phyloP scores from a whole-genome alignment of 495 filamentous ascomycete species.

The Aspergillus incahuasiensis region DNA sequence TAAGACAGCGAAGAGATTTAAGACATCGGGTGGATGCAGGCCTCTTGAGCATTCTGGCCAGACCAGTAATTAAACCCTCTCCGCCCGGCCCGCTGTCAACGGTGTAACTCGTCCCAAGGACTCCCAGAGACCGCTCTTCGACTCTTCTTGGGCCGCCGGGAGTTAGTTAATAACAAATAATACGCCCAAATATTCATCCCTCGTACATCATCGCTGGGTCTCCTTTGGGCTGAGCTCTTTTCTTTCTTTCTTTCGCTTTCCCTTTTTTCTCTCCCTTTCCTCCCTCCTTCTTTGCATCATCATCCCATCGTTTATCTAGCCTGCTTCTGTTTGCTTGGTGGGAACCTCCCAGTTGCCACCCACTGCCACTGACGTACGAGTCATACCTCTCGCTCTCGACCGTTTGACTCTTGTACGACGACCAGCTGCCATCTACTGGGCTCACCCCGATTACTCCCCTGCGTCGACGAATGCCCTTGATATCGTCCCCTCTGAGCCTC shows the following conservation, averaged over 20 bases:
- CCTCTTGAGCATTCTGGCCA: slow-evolving; percentile 12
- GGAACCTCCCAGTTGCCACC: slow-evolving; percentile 15
- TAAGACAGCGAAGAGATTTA: not conserved
- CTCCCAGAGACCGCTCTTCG: slow-evolving; percentile 2
- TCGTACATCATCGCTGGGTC: slow-evolving; percentile 17
- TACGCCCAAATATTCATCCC: slow-evolving; percentile 7
- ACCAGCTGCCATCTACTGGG: not conserved
- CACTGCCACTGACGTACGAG: slow-evolving; percentile 13
- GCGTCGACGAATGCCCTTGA: not conserved
- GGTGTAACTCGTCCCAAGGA: slow-evolving; percentile 21
- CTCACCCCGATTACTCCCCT: not conserved
- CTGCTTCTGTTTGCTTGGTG: slow-evolving; percentile 11
- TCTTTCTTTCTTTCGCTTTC: slow-evolving; percentile 11
- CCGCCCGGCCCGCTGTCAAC: slow-evolving; percentile 12
- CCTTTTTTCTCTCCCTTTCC: slow-evolving; percentile 6
- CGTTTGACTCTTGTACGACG: slow-evolving; percentile 10
- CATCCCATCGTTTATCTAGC: slow-evolving; percentile 8
- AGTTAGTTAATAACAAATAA: not conserved
- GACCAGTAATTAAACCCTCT: slow-evolving; percentile 17
- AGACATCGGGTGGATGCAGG: slow-evolving; percentile 17
- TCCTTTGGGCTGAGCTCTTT: slow-evolving; percentile 17
- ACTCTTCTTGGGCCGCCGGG: not conserved
- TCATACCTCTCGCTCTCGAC: slow-evolving; percentile 19
- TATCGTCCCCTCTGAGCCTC: not conserved
- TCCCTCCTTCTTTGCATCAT: slow-evolving; percentile 6